A percentile compares a stretch with the other conserved stretches of the same genome.
These are phyloP conservation scores for Cicer bijugum DNA, from an alignment of 306 rosid species.

Conservation along the genomic window DNA sequence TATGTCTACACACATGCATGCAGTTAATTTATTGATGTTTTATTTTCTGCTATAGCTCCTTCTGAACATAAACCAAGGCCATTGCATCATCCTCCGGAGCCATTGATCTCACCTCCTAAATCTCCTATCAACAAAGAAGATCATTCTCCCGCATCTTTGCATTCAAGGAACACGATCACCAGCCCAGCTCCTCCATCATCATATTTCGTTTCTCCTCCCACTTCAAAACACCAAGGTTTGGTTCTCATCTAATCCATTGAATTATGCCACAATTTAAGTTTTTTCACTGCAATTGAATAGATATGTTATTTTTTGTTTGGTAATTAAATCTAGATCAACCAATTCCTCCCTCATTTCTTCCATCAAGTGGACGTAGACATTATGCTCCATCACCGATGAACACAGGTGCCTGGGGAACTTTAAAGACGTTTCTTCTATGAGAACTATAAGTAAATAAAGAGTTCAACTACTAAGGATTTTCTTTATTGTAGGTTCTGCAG, in stretches of 20 bases:
- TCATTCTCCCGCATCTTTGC: constrained; percentile 61
- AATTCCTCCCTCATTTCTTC: constrained; percentile 56
- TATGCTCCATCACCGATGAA: constrained; percentile 64
- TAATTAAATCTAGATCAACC: constrained; percentile 54
- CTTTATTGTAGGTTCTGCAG: constrained; percentile 50
- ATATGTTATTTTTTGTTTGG: constrained; percentile 22
- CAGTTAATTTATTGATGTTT: constrained; percentile 35
- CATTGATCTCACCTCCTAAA: constrained; percentile 53
- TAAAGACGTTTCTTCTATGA: constrained; percentile 30
- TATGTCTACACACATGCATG: neutral
- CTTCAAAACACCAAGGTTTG: constrained; percentile 61
- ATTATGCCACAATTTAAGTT: constrained; percentile 5
- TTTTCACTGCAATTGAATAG: constrained; percentile 14
- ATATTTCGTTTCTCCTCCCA: constrained; percentile 58
- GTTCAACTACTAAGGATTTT: constrained; percentile 37
- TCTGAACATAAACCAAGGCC: constrained; percentile 50
- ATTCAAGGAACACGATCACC: constrained; percentile 52
- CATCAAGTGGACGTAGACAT: constrained; percentile 47
- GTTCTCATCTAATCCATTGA: constrained; percentile 24
- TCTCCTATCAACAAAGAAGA: constrained; percentile 51
- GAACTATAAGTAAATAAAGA: constrained; percentile 32
- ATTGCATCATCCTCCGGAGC: constrained; percentile 53
- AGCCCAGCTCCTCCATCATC: constrained; percentile 72
- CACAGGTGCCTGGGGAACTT: constrained; percentile 56
- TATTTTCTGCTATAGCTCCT: constrained; percentile 60